Evolutionary conservation across 768 basidiomycete genomes (phyloP).

Genomic region (Pleurotus djamor): DNA sequence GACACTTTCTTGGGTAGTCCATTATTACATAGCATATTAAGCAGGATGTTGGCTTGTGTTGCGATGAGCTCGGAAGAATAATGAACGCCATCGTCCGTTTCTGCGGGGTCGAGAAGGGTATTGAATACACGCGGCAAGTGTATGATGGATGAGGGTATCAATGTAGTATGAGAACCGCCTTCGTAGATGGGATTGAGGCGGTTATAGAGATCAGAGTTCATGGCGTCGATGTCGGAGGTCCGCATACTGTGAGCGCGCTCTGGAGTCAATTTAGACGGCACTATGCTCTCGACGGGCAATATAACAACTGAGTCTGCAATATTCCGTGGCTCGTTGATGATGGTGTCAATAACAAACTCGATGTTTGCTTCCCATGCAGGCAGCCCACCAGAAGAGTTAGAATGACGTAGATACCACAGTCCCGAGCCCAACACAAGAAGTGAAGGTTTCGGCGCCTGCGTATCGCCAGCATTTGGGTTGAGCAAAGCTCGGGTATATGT

Average conservation of each 20-base stretch:
- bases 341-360: slow-evolving; percentile 56
- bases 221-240: slow-evolving; percentile 79
- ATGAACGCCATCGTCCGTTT: slow-evolving; percentile 86
- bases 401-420: slow-evolving; percentile 86
- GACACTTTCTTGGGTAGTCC: slow-evolving; percentile 58
- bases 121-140: slow-evolving; percentile 82
- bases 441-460: slow-evolving; percentile 32
- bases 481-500: slow-evolving; percentile 51
- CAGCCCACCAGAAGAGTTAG: slow-evolving; percentile 69
- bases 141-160: slow-evolving; percentile 22
- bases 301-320: slow-evolving; percentile 76
- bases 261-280: slow-evolving; percentile 60
- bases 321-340: slow-evolving; percentile 31
- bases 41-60: slow-evolving; percentile 72
- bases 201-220: slow-evolving; percentile 85
- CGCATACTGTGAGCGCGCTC: slow-evolving; percentile 70
- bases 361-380: slow-evolving; percentile 76
- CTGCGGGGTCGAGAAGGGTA: slow-evolving; percentile 64
- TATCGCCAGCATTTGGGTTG: slow-evolving; percentile 11
- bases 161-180: slow-evolving; percentile 19
- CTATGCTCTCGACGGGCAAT: slow-evolving; percentile 73
- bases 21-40: slow-evolving; percentile 83
- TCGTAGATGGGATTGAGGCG: slow-evolving; percentile 44
- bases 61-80: slow-evolving; percentile 61
- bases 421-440: slow-evolving; percentile 84